Evolutionary conservation across 305 asterid species (phyloP).

Genomic region (Andrographis paniculata): DNA sequence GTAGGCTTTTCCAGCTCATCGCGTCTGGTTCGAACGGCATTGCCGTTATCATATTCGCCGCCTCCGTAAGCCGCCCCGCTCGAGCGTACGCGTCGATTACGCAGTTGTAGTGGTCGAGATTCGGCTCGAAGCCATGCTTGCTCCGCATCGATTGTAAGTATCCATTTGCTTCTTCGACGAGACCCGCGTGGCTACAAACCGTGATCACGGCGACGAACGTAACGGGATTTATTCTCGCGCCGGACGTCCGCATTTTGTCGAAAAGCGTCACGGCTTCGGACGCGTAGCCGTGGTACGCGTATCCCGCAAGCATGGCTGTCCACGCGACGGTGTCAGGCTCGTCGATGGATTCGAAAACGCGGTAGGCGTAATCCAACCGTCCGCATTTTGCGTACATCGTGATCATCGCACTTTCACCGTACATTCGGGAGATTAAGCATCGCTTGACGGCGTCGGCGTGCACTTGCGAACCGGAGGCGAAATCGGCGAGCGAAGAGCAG

Average conservation of each 20-base stretch:
- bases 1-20: constrained; percentile 56
- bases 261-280: constrained; percentile 35
- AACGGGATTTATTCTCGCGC: constrained; percentile 30
- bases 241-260: constrained; percentile 31
- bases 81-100: constrained; percentile 46
- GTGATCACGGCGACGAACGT: constrained; percentile 45
- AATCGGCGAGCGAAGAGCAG: constrained; percentile 40
- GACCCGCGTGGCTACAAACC: constrained; percentile 58
- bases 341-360: constrained; percentile 31
- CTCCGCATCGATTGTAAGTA: constrained; percentile 35
- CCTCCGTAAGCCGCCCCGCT: constrained; percentile 41
- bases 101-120: constrained; percentile 43
- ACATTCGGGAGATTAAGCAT: constrained; percentile 36
- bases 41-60: constrained; percentile 30
- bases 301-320: constrained; percentile 51
- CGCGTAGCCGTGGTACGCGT: constrained; percentile 45
- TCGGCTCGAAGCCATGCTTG: constrained; percentile 33
- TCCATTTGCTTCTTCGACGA: constrained; percentile 32
- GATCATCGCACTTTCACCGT: constrained; percentile 50
- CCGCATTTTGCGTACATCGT: constrained; percentile 59
- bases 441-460: constrained; percentile 49
- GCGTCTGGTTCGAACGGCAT: constrained; percentile 50
- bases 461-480: constrained; percentile 38
- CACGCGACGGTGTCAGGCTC: constrained; percentile 48
- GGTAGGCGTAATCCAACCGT: constrained; percentile 32